Base-by-base conservation (phyloP, 768 basidiomycete genomes). In the Mycena filopes region DNA sequence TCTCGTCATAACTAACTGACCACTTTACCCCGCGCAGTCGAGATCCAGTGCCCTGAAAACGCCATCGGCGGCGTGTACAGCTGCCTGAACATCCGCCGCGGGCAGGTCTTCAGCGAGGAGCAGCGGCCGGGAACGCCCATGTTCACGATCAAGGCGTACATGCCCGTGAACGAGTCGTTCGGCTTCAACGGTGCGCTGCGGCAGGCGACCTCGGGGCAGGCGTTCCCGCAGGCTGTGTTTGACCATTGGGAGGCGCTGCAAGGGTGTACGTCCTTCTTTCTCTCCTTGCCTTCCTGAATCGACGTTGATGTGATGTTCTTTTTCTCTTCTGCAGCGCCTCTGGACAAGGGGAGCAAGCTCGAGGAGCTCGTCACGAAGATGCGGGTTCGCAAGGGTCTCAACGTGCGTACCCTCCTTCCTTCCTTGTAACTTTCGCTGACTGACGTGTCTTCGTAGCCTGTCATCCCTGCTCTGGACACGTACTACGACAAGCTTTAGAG, bases 91-190 rank as follows among this genome's bases (percentile, higher is more conserved):
- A 95, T 91, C 83, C 93, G 96, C 76, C 94, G 96, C 88, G 97
- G 97, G 69, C 96, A 98, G 79, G 97, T 99, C 67, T 97, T 96
- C 88, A 93, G 92, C 71, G 94, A 98, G 81, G 97, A 98, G 82
- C 98, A 99, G 82, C 85, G 96, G 73, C 84, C 89, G 2, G 97
- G 98, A 83, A 99, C 98, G 29, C 98, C 98, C 67, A 98, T 98
- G 95, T 97, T 97, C 90, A 99, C 93, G 48, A 92, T 99, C 82
- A 99, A 98, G 87, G 96, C 96, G 38, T 95, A 95, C 86, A 85
- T 96, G 38, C 95, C 95, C 72, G 94, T 95, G 77, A 82, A 84
- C 76, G 94, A 95, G 81, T 95, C 93, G 18, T 97, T 98, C 83
- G 96, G 97, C 72, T 99, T 99, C 92, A 99, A 96, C 80, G 94